Conservation (phyloP, 2,329 filamentous ascomycete species). For the Ceratocystis harringtonii region DNA sequence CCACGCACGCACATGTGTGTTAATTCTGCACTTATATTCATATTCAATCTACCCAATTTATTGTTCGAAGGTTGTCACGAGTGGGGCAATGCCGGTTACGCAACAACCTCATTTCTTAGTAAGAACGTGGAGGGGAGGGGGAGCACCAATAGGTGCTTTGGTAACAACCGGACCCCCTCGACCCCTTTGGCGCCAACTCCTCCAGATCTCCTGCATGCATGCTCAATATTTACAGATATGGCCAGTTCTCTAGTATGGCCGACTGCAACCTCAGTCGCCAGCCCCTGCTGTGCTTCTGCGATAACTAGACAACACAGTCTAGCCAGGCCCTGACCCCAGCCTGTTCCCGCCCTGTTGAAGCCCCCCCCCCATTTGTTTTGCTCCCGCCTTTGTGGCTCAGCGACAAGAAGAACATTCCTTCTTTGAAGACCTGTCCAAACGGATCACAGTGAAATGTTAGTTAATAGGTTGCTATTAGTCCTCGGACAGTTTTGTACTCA, state of each 20-base stretch:
- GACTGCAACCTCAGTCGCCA: no score
- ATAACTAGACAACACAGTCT: not conserved
- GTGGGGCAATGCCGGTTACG: not conserved
- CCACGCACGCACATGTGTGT: not conserved
- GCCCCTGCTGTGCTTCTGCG: no score
- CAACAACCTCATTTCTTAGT: not conserved
- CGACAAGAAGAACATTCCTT: slow-evolving; percentile 21
- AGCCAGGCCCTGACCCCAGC: not conserved
- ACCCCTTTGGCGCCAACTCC: not conserved
- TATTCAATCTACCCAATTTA: not conserved
- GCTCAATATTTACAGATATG: not conserved
- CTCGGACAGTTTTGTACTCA: slow-evolving; percentile 1
- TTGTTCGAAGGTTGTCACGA: not conserved
- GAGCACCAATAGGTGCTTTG: not conserved
- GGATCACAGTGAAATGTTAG: slow-evolving; percentile 10
- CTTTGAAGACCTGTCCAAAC: slow-evolving; percentile 9
- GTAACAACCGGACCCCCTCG: not conserved
- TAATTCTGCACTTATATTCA: not conserved
- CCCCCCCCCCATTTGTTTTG: not conserved
- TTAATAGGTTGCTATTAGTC: slow-evolving; percentile 7
- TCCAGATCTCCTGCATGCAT: not conserved
- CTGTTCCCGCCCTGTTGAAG: not conserved
- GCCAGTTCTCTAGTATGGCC: no score
- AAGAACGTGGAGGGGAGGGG: not conserved
- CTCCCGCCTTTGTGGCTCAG: slow-evolving; percentile 19